Conservation (phyloP, 345 rosid species). For the Pugionium dolabratum region DNA sequence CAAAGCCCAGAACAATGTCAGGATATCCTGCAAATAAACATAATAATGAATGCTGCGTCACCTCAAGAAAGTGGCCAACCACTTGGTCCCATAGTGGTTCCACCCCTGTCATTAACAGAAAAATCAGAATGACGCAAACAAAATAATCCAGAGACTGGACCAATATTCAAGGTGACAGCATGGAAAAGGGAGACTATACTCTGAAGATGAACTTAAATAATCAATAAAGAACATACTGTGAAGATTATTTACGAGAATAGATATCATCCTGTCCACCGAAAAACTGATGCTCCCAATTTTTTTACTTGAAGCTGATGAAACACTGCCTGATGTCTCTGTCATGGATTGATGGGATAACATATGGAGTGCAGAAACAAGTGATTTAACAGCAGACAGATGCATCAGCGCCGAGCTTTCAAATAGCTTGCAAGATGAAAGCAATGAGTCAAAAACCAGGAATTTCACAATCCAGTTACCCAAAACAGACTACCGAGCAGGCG, state of each 20-base stretch:
- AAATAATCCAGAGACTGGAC: constrained; percentile 12
- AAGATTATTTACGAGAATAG: constrained; percentile 88
- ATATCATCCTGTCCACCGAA: constrained; percentile 94
- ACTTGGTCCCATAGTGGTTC: constrained; percentile 95
- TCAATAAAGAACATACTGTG: constrained; percentile 64
- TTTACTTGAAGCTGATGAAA: constrained; percentile 72
- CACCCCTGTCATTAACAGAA: constrained; percentile 58
- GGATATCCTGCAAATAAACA: constrained; percentile 28
- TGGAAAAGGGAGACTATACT: constrained; percentile 20
- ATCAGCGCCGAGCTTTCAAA: constrained; percentile 98
- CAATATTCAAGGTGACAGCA: constrained; percentile 12
- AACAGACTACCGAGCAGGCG: constrained; percentile 4
- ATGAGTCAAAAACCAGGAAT: constrained; percentile 43
- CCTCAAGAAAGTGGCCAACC: constrained; percentile 91
- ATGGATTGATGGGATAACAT: constrained; percentile 87
- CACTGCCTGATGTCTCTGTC: constrained; percentile 63
- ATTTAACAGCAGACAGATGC: constrained; percentile 92
- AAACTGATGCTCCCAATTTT: constrained; percentile 80
- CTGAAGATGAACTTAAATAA: constrained; percentile 7
- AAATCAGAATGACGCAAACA: constrained; percentile 22
- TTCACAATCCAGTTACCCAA: constrained; percentile 22
- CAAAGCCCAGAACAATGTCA: constrained; percentile 28
- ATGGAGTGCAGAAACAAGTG: constrained; percentile 87
- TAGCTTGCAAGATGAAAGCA: constrained; percentile 57
- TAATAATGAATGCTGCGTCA: constrained; percentile 40